A percentile compares a stretch with the other conserved stretches of the same genome.
Evolutionary conservation across 2,329 filamentous ascomycete species (phyloP).

Genomic region (Tolypocladium album): DNA sequence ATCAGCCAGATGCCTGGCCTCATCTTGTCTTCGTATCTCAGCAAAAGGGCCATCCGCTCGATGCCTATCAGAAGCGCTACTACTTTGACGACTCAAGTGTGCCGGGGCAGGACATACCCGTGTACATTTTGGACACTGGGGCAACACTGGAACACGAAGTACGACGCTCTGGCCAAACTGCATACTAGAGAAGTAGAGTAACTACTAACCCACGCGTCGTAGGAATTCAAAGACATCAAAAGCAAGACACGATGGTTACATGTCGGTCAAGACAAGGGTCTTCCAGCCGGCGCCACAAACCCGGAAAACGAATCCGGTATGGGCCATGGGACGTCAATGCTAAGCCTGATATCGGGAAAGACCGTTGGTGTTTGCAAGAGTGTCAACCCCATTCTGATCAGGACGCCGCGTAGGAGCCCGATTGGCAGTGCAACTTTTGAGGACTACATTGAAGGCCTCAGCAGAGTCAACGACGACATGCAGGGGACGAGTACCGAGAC

Average conservation of each 20-base stretch:
- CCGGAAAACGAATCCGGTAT: not conserved
- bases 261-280: not conserved
- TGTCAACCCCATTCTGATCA: not conserved
- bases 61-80: not conserved
- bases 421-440: not conserved
- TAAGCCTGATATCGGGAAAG: not conserved
- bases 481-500: not conserved
- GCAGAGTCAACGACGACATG: not conserved
- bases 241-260: not conserved
- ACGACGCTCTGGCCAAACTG: too few relatives aligned
- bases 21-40: not conserved
- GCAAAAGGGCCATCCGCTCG: not conserved
- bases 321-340: not conserved
- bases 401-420: not conserved
- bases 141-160: not conserved
- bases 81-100: not conserved
- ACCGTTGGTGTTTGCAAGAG: not conserved
- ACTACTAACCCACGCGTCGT: too few relatives aligned
- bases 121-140: not conserved
- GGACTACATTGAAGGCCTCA: not conserved
- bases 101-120: not conserved
- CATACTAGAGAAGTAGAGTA: too few relatives aligned
- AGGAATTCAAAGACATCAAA: not conserved
- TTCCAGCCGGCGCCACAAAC: not conserved
- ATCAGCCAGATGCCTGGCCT: not conserved